A percentile compares a stretch with the other conserved stretches of the same genome.
Conservation (phyloP, 2,329 filamentous ascomycete species). For the Epichloe festucae region DNA sequence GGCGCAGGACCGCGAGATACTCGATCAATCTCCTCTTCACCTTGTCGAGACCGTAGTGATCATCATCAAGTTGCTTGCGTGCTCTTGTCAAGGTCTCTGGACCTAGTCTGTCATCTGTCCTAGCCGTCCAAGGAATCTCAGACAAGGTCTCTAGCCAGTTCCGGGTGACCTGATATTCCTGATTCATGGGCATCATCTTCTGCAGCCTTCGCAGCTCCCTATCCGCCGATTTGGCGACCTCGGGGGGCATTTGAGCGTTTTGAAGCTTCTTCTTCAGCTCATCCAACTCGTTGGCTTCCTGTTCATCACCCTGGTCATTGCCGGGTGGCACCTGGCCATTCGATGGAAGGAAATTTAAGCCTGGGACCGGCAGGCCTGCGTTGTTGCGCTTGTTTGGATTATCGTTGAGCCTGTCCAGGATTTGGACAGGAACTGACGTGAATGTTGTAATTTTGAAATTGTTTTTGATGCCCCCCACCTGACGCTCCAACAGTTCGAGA, state of each 20-base stretch:
- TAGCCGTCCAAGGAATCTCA: constrained; percentile 83
- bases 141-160: constrained; percentile 89
- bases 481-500: constrained; percentile 69
- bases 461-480: constrained; percentile 73
- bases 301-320: constrained; percentile 49
- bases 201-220: constrained; percentile 82
- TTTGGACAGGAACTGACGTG: constrained; percentile 50
- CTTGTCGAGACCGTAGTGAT: constrained; percentile 92
- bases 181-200: constrained; percentile 93
- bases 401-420: constrained; percentile 40
- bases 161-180: constrained; percentile 86
- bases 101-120: constrained; percentile 77
- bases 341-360: constrained; percentile 23
- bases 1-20: constrained; percentile 87
- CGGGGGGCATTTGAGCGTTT: constrained; percentile 67
- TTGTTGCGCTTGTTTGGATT: constrained; percentile 22
- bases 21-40: constrained; percentile 95
- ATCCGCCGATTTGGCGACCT: constrained; percentile 82
- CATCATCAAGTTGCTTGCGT: constrained; percentile 81
- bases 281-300: constrained; percentile 80
- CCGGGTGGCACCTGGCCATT: constrained; percentile 26
- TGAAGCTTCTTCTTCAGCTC: constrained; percentile 83
- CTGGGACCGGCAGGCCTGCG: constrained; percentile 25
- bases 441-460: constrained; percentile 77
- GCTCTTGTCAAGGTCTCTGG: constrained; percentile 66